Evolutionary conservation across 805 yeast species (phyloP), one percentile per base, ranked within the genome.

Genomic region (Wickerhamiella brachini): DNA sequence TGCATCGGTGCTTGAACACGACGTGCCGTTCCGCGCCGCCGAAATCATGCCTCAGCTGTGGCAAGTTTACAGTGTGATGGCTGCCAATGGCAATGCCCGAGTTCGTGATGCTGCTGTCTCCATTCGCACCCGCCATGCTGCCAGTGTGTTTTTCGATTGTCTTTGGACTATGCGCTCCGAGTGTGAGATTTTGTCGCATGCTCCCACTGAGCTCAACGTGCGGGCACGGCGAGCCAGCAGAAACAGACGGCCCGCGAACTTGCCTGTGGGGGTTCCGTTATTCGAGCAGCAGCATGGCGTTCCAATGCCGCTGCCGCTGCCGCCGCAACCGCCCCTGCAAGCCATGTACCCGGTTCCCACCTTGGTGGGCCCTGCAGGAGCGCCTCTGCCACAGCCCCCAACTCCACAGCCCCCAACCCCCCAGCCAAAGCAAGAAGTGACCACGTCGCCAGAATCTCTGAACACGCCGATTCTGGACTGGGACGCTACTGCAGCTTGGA

Each of bases 31-130:
- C 64, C 76, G 97, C 57, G 85, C 95, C 0, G 81, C 95, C 45
- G 96, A 95, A 8, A 87, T 93, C 53, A 86, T 93, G 93, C 77
- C 84, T 60, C 88, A 88, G 62, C 81, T 88, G 71, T 90, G 98
- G 98, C 85, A 83, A 53, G 72, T 88, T 53, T 85, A 85, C 65
- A 77, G 82, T 48, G 74, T 82, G 4, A 69, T 88, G 57, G 77
- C 80, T 56, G 39, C 51, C 38, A 18, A 50, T 6, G 81, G 77
- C 43, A 78, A 76, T 54, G 66, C 66, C 61, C 52, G 56, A n/a
- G 54, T 52, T 20, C 49, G 54, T 7, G 51, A 60, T 9, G 62
- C 64, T 8, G 47, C 44, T 8, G 57, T 65, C 22, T 75, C 63
- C 2, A 81, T 89, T 15, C 73, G 85, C 48, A 82, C 94, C 5